Evolutionary conservation across 495 filamentous ascomycete genomes (phyloP), one percentile per base, ranked within the genome.

Genomic region (Penicillium odoratum): DNA sequence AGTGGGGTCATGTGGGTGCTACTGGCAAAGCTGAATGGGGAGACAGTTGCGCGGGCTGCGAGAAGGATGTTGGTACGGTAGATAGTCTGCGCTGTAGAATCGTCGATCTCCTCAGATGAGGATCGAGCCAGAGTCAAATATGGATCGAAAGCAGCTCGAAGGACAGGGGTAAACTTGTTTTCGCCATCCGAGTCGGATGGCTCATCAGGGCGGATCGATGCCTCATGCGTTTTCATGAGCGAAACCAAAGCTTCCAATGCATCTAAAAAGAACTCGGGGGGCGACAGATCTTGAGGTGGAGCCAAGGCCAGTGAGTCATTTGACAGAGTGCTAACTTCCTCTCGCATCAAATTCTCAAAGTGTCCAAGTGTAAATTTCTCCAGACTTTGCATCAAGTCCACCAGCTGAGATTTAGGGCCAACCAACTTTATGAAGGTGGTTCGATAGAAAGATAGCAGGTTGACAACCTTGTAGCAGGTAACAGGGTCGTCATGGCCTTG

Each of bases 401-500:
- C 80, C 0, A 98, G 74, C 15, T 78, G 78, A 0, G 91, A 90
- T 10, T 86, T 78, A 5, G 81, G 61, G 25, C 90, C 89, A 0
- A 98, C 76, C 2, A 99, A 74, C 65, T 85, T 91, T 8, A 84
- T 78, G 61, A 98, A 97, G 1, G 90, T 98, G 40, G 81, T 78
- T 48, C 83, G 86, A 74, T 99, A 99, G 74, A 98, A 99, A 48
- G 83, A 82, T 33, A 98, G 81, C 1, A 98, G 74, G 57, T 95
- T 97, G 16, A 90, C 86, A 38, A 97, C 86, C 64, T 91, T 91
- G 78, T 96, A 99, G 50, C 90, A 87, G 45, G 93, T 77, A 26
- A 93, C 88, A 0, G 90, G 85, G 53, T 97, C 92, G 57, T 97
- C 94, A 65, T 97, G 91, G 51, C 88, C 90, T 63, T 96, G 91